Conservation (phyloP, 2,329 filamentous ascomycete species). For the Coniochaeta sp. region DNA sequence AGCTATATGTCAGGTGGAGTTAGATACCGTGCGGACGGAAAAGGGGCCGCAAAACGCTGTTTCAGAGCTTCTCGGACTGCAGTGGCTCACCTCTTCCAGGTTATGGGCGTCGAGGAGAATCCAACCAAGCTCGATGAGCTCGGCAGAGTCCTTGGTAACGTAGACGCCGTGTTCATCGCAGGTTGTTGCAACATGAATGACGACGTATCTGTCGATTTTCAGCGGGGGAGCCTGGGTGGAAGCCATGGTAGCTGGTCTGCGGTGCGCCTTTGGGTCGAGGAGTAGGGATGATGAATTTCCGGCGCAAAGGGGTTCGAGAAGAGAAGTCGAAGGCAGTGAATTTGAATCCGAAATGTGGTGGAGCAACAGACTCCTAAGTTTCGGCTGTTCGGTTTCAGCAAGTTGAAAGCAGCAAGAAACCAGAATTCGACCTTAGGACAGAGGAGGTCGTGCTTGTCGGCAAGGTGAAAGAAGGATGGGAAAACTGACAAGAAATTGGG, state of each 20-base stretch:
- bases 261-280: not conserved
- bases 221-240: slow-evolving; percentile 47
- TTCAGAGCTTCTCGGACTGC: slow-evolving; percentile 4
- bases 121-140: slow-evolving; percentile 99
- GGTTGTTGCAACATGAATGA: slow-evolving; percentile 97
- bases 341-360: not conserved
- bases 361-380: not conserved
- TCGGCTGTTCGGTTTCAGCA: not conserved
- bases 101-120: slow-evolving; percentile 88
- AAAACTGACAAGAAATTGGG: slow-evolving; percentile 1
- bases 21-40: slow-evolving; percentile 10
- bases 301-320: not conserved
- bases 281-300: not conserved
- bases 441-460: not conserved
- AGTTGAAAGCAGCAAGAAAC: not conserved
- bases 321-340: not conserved
- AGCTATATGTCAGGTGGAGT: slow-evolving; percentile 49
- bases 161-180: slow-evolving; percentile 99
- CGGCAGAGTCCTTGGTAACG: slow-evolving; percentile 97
- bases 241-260: slow-evolving; percentile 31
- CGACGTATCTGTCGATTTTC: slow-evolving; percentile 90
- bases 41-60: slow-evolving; percentile 9
- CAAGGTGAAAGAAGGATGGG: not conserved
- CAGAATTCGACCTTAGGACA: not conserved
- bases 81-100: slow-evolving; percentile 81